Percentiles rank a stretch among this genome's conserved stretches.
These are phyloP conservation scores for Phlegmacium glaucopus DNA, from an alignment of 768 basidiomycete species.

Conservation along the genomic window DNA sequence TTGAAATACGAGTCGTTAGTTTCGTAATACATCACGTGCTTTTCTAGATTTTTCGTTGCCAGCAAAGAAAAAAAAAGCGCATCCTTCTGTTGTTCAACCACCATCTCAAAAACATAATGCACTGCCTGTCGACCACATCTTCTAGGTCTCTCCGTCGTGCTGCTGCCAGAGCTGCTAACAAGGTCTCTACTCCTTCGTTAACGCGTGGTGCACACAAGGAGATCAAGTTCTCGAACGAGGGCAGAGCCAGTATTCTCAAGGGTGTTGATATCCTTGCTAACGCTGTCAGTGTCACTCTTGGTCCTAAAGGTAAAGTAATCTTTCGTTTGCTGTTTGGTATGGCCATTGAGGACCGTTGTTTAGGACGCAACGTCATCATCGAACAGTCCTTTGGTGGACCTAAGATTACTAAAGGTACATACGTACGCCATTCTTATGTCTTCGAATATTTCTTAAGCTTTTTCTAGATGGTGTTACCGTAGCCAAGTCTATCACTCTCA, in stretches of 20 bases:
- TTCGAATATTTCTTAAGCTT: constrained; percentile 4
- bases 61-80: too few species aligned
- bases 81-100: too few species aligned
- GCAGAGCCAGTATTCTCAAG: constrained; percentile 87
- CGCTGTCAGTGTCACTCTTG: constrained; percentile 94
- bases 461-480: constrained; percentile 91
- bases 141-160: constrained; percentile 67
- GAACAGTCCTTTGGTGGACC: constrained; percentile 88
- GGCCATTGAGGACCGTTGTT: constrained; percentile 4
- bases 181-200: constrained; percentile 48
- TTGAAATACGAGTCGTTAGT: too few species aligned
- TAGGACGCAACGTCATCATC: constrained; percentile 97
- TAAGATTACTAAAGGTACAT: constrained; percentile 92
- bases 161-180: constrained; percentile 47
- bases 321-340: neutral
- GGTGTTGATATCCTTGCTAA: constrained; percentile 97
- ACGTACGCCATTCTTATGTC: constrained; percentile 1
- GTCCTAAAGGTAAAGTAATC: constrained; percentile 75
- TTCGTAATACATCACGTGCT: too few species aligned
- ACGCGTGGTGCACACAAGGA: constrained; percentile 88
- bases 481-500: constrained; percentile 88
- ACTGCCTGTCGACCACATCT: constrained; percentile 66
- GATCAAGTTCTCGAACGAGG: constrained; percentile 95
- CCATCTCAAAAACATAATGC: constrained; percentile 44
- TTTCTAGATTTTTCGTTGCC: too few species aligned